Evolutionary conservation across 179 eudicot species (phyloP), one percentile per base, ranked within the genome.

Genomic region (Pouteria campechiana): DNA sequence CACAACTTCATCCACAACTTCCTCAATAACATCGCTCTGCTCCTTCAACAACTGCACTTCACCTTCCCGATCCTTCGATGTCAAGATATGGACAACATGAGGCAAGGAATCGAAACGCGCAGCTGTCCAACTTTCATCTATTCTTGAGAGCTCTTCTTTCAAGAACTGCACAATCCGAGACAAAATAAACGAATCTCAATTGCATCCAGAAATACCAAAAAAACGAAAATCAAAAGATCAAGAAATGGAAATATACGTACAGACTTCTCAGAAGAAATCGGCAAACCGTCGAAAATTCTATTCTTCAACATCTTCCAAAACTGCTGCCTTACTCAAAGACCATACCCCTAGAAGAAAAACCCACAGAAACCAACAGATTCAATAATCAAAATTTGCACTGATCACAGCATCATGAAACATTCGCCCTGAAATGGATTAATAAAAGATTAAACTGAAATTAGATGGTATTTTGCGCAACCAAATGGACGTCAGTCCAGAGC

Each of bases 1-100:
- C 27, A 92, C 99, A 49, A 92, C 94, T 77, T 88, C 99, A 48
- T 92, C 82, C 46, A 92, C 99, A 60, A 87, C 96, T 57, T 92
- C 96, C 69, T 92, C 99, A 39, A 92, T 59, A 44, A 78, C 58
- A 53, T 92, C 92, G 58, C 93, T 92, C 63, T 92, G 87, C 41
- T 77, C 94, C 79, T 83, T 92, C 46, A 92, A 54, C 48, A 62
- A 36, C 35, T 67, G 75, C 17, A 75, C 72, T 48, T 83, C 94
- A 15, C 41, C 64, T 53, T 83, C 96, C 25, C 96, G 86, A 36
- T 92, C 93, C 83, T 87, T 82, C 19, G 99, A 78, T 36, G 96
- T 92, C 72, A 92, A 66, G 35, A 92, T 80, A 44, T 72, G 88
- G 18, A 92, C 99, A 54, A 92, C 99, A 25, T 92, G 94, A 46